phyloP scores from a whole-genome alignment of 1,284 basidiomycete genomes.

The Malassezia restricta region DNA sequence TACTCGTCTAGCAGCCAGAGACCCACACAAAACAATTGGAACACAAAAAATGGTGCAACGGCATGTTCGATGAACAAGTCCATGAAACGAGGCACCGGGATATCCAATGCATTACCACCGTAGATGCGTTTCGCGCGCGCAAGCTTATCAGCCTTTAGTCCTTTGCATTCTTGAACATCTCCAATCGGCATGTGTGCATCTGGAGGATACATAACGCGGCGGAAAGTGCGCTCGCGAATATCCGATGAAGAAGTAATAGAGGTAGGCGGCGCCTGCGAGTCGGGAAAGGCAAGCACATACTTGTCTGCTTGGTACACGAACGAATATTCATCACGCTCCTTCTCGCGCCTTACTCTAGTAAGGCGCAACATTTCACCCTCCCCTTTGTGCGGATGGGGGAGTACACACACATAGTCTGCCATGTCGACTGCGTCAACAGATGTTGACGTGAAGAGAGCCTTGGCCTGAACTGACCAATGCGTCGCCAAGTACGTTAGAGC shows the following conservation, averaged over 20 bases:
- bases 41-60: slow-evolving; percentile 46
- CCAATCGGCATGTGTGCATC: slow-evolving; percentile 61
- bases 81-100: slow-evolving; percentile 39
- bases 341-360: slow-evolving; percentile 49
- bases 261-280: slow-evolving; percentile 30
- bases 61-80: slow-evolving; percentile 45
- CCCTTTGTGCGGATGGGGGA: slow-evolving; percentile 75
- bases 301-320: slow-evolving; percentile 95
- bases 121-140: slow-evolving; percentile 32
- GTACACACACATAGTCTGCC: slow-evolving; percentile 70
- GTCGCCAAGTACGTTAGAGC: slow-evolving; percentile 85
- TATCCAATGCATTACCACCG: slow-evolving; percentile 40
- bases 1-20: slow-evolving; percentile 46
- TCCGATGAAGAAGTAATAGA: slow-evolving; percentile 33
- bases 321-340: slow-evolving; percentile 55
- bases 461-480: slow-evolving; percentile 71
- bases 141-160: slow-evolving; percentile 43
- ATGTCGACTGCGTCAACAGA: slow-evolving; percentile 50
- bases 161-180: slow-evolving; percentile 56
- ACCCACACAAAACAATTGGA: slow-evolving; percentile 45
- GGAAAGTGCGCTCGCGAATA: slow-evolving; percentile 57
- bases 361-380: slow-evolving; percentile 79
- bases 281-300: slow-evolving; percentile 59
- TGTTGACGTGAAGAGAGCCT: slow-evolving; percentile 62
- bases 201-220: slow-evolving; percentile 77